A percentile compares a stretch with the other conserved stretches of the same genome.
phyloP scores from a whole-genome alignment of 2,329 filamentous ascomycete species.

The Aspergillus hortae region DNA sequence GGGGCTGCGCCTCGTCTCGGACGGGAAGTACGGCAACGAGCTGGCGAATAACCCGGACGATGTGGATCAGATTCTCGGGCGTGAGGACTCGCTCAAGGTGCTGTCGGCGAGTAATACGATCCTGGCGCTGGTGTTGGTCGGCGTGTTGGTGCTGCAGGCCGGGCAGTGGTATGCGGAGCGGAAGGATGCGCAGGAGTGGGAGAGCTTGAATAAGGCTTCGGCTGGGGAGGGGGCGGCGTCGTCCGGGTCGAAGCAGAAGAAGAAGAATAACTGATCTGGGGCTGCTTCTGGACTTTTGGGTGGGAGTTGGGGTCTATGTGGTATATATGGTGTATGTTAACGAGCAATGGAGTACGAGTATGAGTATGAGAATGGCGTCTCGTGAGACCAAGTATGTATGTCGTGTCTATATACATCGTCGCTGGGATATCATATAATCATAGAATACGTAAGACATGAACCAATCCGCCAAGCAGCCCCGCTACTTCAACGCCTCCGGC shows the following conservation, averaged over 20 bases:
- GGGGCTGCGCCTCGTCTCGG: conserved; percentile 78
- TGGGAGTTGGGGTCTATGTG: background rate
- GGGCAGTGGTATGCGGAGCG: conserved; percentile 98
- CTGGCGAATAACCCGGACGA: conserved; percentile 42
- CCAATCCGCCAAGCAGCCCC: background rate
- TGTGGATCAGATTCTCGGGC: conserved; percentile 66
- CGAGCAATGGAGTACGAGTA: too few species aligned
- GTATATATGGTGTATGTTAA: background rate
- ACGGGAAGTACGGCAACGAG: conserved; percentile 60
- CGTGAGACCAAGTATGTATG: background rate
- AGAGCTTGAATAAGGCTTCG: conserved; percentile 55
- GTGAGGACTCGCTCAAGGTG: conserved; percentile 88
- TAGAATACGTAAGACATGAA: too few species aligned
- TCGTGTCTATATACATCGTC: background rate
- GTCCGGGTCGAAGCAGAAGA: background rate
- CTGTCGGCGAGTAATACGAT: conserved; percentile 95
- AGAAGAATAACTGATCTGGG: conserved; percentile 1
- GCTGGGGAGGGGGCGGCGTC: conserved; percentile 15
- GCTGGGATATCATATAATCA: background rate
- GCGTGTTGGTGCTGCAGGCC: conserved; percentile 87
- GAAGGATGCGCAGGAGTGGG: conserved; percentile 79
- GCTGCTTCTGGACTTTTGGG: background rate
- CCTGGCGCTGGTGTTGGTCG: conserved; percentile 83
- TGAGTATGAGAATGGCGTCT: too few species aligned
- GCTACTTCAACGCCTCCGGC: conserved; percentile 17